Evolutionary conservation across 2,329 filamentous ascomycete species (phyloP).

Genomic region (Alternaria longipes): DNA sequence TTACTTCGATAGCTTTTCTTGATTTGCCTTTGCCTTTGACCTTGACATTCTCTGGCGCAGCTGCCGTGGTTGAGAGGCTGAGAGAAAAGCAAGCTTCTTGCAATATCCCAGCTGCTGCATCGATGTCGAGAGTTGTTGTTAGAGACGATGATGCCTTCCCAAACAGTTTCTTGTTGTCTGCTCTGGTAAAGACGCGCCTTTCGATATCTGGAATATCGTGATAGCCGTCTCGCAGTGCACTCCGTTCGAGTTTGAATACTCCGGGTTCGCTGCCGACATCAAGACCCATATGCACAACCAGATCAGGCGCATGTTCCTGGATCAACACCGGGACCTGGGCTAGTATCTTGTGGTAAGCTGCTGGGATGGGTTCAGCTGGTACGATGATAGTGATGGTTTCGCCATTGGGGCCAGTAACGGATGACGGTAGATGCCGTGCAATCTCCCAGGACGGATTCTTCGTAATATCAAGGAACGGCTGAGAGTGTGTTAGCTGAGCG

Average conservation of each 20-base stretch:
- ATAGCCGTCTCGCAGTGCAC: slow-evolving; percentile 67
- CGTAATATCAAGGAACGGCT: slow-evolving; percentile 79
- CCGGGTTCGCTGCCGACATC: slow-evolving; percentile 63
- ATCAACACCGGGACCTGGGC: slow-evolving; percentile 71
- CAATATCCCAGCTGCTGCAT: neutral
- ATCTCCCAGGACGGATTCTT: slow-evolving; percentile 86
- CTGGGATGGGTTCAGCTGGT: slow-evolving; percentile 73
- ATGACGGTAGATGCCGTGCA: slow-evolving; percentile 65
- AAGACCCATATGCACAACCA: slow-evolving; percentile 83
- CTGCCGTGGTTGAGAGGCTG: neutral
- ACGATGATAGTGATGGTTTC: slow-evolving; percentile 57
- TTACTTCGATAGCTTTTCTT: neutral
- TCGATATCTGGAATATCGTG: slow-evolving; percentile 72
- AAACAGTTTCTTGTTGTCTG: neutral
- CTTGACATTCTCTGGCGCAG: neutral
- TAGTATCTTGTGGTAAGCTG: slow-evolving; percentile 62
- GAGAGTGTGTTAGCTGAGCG: slow-evolving; percentile 11
- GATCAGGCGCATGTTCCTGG: slow-evolving; percentile 60
- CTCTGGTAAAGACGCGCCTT: slow-evolving; percentile 40
- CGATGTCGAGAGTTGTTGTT: neutral
- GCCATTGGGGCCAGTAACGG: slow-evolving; percentile 15
- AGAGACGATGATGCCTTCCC: neutral
- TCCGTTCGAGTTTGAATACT: slow-evolving; percentile 76
- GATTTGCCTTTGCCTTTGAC: neutral
- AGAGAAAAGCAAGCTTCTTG: neutral